A percentile compares a stretch with the other conserved stretches of the same genome.
Conservation (phyloP, 176 grass and related monocot genomes). For the Oryza coarctata region DNA sequence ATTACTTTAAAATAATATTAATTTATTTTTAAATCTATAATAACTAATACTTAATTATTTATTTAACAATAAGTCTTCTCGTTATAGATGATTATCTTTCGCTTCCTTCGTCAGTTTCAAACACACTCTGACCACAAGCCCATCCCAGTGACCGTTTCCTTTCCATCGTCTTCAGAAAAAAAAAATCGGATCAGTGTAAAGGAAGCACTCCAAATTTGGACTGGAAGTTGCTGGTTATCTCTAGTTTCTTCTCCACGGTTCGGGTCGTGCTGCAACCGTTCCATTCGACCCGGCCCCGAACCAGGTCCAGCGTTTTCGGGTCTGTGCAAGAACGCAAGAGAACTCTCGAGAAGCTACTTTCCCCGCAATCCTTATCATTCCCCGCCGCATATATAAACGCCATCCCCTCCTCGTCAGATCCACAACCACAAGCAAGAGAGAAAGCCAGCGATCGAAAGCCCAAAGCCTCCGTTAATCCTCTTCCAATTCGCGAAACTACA, state of each 20-base stretch:
- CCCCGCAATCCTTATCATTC: not conserved
- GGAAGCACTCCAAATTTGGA: not conserved
- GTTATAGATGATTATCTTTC: too few species aligned
- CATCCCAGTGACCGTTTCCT: not conserved
- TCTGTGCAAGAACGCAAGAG: not conserved
- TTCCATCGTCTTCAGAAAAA: not conserved
- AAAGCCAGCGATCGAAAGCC: not conserved
- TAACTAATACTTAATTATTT: too few species aligned
- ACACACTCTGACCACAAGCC: not conserved
- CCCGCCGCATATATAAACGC: not conserved
- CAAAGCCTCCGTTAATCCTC: not conserved
- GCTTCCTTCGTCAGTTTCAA: too few species aligned
- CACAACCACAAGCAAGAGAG: not conserved
- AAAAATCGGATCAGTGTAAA: not conserved
- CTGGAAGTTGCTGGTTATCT: not conserved
- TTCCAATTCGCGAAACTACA: not conserved
- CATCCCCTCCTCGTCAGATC: not conserved
- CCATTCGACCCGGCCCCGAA: not conserved
- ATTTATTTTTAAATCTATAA: too few species aligned
- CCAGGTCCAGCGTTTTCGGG: not conserved
- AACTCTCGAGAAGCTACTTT: slow-evolving; percentile 33
- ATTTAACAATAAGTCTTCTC: too few species aligned
- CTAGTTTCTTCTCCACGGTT: not conserved
- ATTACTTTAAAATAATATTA: too few species aligned
- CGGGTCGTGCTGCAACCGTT: not conserved